A percentile compares a stretch with the other conserved stretches of the same genome.
phyloP scores from a whole-genome alignment of 306 rosid species.

The Malus fusca region DNA sequence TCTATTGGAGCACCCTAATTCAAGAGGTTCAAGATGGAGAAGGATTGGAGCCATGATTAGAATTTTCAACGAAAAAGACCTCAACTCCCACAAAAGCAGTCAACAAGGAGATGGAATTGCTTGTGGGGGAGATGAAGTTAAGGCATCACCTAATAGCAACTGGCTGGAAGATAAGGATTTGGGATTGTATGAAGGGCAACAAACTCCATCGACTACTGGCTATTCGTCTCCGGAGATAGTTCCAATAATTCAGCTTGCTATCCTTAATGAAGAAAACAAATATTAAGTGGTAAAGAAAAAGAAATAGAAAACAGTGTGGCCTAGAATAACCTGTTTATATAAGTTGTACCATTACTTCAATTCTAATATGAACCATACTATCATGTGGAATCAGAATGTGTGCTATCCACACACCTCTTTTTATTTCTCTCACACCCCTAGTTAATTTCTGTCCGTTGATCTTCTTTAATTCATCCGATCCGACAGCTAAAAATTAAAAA shows the following conservation, averaged over 20 bases:
- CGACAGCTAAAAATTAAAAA: too few relatives aligned
- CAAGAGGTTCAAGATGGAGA: neutral
- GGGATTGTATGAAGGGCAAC: neutral
- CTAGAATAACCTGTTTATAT: too few relatives aligned
- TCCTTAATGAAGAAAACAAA: neutral
- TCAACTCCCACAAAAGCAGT: constrained; percentile 19
- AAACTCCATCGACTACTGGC: neutral
- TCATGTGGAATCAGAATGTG: too few relatives aligned
- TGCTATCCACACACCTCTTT: too few relatives aligned
- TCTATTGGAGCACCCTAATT: neutral
- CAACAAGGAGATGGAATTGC: neutral
- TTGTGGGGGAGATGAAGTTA: neutral
- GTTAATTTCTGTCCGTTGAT: too few relatives aligned
- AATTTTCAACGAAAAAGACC: constrained; percentile 33
- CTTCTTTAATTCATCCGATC: too few relatives aligned
- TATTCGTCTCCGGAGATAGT: neutral
- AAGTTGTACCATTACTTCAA: too few relatives aligned
- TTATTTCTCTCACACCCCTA: too few relatives aligned
- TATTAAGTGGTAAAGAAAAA: too few relatives aligned
- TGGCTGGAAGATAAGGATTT: neutral
- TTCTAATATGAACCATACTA: too few relatives aligned
- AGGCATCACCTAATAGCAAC: neutral
- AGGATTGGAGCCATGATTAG: constrained; percentile 2
- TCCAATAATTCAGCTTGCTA: neutral
- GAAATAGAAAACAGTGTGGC: too few relatives aligned